Conservation (phyloP, 108 stramenopile genomes). For the Cyclotella sp. region DNA sequence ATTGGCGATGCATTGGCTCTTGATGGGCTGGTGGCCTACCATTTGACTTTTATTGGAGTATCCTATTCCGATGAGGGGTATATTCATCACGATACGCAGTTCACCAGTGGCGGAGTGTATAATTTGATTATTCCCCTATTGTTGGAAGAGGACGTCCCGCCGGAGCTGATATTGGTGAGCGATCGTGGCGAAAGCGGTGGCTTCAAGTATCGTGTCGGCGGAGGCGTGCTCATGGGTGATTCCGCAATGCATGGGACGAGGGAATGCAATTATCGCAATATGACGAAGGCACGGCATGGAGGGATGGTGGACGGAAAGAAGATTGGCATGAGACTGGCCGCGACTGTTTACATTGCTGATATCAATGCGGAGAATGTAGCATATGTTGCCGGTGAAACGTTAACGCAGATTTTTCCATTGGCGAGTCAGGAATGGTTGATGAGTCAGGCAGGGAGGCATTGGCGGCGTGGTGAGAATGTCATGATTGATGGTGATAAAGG, state of each 20-base stretch:
- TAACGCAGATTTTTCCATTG: slow-evolving; percentile 47
- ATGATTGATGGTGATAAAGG: slow-evolving; percentile 21
- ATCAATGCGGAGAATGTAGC: slow-evolving; percentile 48
- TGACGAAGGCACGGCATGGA: neutral
- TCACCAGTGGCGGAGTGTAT: slow-evolving; percentile 46
- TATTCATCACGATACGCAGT: slow-evolving; percentile 41
- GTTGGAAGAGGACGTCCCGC: slow-evolving; percentile 50
- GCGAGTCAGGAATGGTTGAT: slow-evolving; percentile 34
- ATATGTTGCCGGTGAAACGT: slow-evolving; percentile 27
- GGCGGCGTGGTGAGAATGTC: slow-evolving; percentile 10
- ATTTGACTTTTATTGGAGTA: slow-evolving; percentile 62
- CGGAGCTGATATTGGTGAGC: slow-evolving; percentile 48
- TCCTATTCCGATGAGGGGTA: slow-evolving; percentile 27
- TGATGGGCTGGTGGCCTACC: slow-evolving; percentile 56
- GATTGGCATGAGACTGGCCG: slow-evolving; percentile 59
- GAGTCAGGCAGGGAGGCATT: slow-evolving; percentile 45
- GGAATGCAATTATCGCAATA: slow-evolving; percentile 15
- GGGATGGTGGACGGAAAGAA: neutral
- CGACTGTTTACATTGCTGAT: slow-evolving; percentile 67
- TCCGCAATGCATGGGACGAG: slow-evolving; percentile 34
- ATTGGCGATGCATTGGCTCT: slow-evolving; percentile 54
- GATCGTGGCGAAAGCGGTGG: slow-evolving; percentile 18
- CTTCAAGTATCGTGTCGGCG: slow-evolving; percentile 37
- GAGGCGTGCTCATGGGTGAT: slow-evolving; percentile 46
- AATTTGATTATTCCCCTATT: slow-evolving; percentile 72